Conservation (phyloP, 257 asterid genomes). For the Solanum pinnatisectum region DNA sequence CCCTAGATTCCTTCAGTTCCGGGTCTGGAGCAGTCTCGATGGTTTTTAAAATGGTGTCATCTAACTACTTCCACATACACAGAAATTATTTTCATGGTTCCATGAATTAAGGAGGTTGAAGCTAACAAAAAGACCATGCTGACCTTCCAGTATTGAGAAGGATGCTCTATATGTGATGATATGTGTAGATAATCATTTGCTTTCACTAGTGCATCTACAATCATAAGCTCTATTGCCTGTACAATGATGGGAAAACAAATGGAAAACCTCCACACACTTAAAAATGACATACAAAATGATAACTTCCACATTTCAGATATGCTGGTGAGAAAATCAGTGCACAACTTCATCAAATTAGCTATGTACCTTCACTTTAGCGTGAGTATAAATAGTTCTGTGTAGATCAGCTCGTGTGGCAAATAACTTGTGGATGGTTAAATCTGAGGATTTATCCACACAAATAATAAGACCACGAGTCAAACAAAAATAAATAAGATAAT, state of each 20-base stretch:
- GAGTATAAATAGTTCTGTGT: conserved; percentile 77
- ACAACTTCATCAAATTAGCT: not conserved
- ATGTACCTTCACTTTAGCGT: conserved; percentile 89
- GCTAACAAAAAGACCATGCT: conserved; percentile 11
- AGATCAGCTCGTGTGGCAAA: conserved; percentile 90
- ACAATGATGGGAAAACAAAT: not conserved
- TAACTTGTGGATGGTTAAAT: conserved; percentile 76
- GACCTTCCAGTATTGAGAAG: conserved; percentile 92
- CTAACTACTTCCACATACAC: conserved; percentile 46
- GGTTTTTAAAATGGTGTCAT: conserved; percentile 75
- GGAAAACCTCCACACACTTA: not conserved
- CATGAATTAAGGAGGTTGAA: not conserved
- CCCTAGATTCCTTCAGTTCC: conserved; percentile 75
- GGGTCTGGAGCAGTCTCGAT: conserved; percentile 76
- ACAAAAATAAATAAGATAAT: not conserved
- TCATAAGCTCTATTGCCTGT: conserved; percentile 90
- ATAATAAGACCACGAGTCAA: conserved; percentile 6
- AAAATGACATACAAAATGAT: not conserved
- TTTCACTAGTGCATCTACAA: conserved; percentile 77
- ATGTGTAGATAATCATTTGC: conserved; percentile 67
- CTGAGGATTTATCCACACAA: conserved; percentile 31
- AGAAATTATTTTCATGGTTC: not conserved
- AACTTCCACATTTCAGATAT: not conserved
- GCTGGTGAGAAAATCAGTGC: not conserved
- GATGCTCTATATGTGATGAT: conserved; percentile 74